Evolutionary conservation across 768 basidiomycete genomes (phyloP).

Genomic region (Crepidotus variabilis): DNA sequence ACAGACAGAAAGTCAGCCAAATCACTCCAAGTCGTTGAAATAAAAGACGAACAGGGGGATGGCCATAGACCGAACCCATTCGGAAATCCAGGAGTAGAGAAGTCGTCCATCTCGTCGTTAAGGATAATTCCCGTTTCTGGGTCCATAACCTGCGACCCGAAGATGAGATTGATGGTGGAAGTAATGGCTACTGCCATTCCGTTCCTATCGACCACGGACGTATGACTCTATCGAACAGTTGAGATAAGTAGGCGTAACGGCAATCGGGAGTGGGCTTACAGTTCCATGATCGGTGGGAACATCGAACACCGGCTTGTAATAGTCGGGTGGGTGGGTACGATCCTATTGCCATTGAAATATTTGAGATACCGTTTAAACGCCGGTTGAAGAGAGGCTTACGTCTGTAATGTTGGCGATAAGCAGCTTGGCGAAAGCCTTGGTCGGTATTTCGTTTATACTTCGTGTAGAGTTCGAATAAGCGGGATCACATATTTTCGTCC

Average conservation of each 20-base stretch:
- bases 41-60: slow-evolving; percentile 60
- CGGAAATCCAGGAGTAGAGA: slow-evolving; percentile 78
- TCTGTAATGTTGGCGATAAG: slow-evolving; percentile 76
- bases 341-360: slow-evolving; percentile 44
- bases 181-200: slow-evolving; percentile 89
- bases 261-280: slow-evolving; percentile 32
- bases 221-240: slow-evolving; percentile 64
- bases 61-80: slow-evolving; percentile 83
- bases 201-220: slow-evolving; percentile 75
- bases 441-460: slow-evolving; percentile 61
- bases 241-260: slow-evolving; percentile 1
- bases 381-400: slow-evolving; percentile 33
- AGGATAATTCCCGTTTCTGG: slow-evolving; percentile 83
- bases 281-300: slow-evolving; percentile 84
- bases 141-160: slow-evolving; percentile 87
- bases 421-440: slow-evolving; percentile 60
- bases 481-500: slow-evolving; percentile 83
- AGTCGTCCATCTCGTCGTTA: slow-evolving; percentile 97
- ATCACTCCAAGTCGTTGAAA: not conserved
- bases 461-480: slow-evolving; percentile 53
- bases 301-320: slow-evolving; percentile 84
- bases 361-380: slow-evolving; percentile 18
- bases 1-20: not conserved
- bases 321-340: slow-evolving; percentile 71
- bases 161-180: slow-evolving; percentile 85